Evolutionary conservation across 176 grass and related monocot species (phyloP).

Genomic region (Cenchrus purpureus): DNA sequence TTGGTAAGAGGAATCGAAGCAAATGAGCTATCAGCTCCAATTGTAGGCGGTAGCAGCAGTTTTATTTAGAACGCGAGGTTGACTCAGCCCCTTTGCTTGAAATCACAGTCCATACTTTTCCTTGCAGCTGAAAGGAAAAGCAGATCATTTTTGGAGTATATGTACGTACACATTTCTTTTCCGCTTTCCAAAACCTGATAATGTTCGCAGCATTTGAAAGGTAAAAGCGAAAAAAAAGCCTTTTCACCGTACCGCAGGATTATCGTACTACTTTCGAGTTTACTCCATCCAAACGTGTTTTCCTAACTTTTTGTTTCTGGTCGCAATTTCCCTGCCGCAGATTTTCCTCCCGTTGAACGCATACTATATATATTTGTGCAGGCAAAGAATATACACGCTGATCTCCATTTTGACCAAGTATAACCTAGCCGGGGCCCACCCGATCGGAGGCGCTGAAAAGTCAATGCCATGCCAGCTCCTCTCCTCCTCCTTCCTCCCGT

Average conservation of each 20-base stretch:
- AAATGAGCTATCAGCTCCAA: too few species aligned
- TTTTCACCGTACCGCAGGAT: not conserved
- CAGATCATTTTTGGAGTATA: too few species aligned
- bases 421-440: not conserved
- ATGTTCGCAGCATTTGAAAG: not conserved
- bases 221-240: not conserved
- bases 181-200: not conserved
- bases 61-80: too few species aligned
- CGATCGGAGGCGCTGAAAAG: not conserved
- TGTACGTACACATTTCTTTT: not conserved
- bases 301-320: not conserved
- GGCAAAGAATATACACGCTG: not conserved
- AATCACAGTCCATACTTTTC: too few species aligned
- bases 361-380: not conserved
- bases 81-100: too few species aligned
- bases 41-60: too few species aligned
- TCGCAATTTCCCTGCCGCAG: not conserved
- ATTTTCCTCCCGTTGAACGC: not conserved
- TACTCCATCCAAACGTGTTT: not conserved
- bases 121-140: not conserved
- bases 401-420: slow-evolving; percentile 6
- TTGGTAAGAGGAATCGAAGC: too few species aligned
- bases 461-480: slow-evolving; percentile 16
- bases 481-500: not conserved
- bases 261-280: too few species aligned